A percentile compares a stretch with the other conserved stretches of the same genome.
Evolutionary conservation across 1,284 basidiomycete species (phyloP).

Genomic region (Ganoderma lingzhi): DNA sequence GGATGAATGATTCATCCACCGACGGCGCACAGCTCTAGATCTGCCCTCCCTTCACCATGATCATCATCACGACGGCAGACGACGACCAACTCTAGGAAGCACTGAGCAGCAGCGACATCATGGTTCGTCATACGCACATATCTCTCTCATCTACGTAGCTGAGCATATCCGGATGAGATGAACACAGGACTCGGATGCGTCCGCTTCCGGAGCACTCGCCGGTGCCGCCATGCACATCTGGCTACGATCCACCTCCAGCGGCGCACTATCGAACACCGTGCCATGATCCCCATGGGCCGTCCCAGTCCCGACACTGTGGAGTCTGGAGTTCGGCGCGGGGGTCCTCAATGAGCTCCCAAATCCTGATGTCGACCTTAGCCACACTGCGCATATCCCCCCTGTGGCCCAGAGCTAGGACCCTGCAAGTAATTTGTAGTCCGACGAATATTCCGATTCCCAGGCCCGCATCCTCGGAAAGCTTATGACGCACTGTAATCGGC

Average conservation of each 20-base stretch:
- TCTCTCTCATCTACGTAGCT: background rate
- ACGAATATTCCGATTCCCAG: background rate
- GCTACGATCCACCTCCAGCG: conserved; percentile 5
- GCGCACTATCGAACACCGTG: background rate
- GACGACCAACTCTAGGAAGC: conserved; percentile 7
- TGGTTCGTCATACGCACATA: background rate
- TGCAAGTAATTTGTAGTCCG: no score
- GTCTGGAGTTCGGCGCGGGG: background rate
- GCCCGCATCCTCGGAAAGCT: conserved; percentile 2
- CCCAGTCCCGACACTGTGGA: background rate
- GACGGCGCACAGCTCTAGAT: conserved; percentile 26
- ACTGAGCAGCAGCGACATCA: background rate
- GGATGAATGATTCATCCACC: conserved; percentile 12
- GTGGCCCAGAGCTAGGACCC: background rate
- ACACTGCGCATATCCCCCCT: background rate
- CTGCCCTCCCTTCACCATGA: conserved; percentile 15
- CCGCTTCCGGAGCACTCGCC: background rate
- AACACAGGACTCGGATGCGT: background rate
- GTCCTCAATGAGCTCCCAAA: background rate
- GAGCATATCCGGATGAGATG: conserved; percentile 5
- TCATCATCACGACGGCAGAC: conserved; percentile 2
- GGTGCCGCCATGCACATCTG: background rate
- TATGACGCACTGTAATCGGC: background rate
- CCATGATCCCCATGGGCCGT: background rate
- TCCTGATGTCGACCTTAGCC: background rate